Evolutionary conservation across 2,329 filamentous ascomycete species (phyloP).

Genomic region (Xylogone sp.): DNA sequence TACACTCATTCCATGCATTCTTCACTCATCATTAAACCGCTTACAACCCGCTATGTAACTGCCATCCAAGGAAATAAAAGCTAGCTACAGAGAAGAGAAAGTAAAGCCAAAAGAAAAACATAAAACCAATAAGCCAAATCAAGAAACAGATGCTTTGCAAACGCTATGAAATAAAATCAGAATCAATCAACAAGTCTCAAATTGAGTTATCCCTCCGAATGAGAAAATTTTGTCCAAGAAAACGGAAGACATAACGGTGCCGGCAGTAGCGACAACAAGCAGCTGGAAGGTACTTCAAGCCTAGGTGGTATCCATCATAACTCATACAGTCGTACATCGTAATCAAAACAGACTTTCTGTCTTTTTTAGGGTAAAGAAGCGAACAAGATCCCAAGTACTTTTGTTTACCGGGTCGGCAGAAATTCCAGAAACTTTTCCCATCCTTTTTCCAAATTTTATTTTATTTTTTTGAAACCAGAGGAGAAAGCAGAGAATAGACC

Average conservation of each 20-base stretch:
- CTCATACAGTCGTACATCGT: not conserved
- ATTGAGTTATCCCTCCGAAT: not conserved
- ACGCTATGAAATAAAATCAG: not conserved
- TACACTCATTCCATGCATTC: not conserved
- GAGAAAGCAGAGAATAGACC: not conserved
- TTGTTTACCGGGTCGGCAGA: not conserved
- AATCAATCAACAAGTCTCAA: not conserved
- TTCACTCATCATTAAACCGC: not conserved
- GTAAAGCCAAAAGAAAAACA: not conserved
- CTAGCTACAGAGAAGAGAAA: not conserved
- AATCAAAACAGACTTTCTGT: not conserved
- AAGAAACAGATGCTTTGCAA: not conserved
- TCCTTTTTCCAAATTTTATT: not conserved
- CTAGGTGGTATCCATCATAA: not conserved
- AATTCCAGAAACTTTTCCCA: not conserved
- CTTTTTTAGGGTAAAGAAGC: not conserved
- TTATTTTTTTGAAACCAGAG: not conserved
- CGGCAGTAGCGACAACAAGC: not conserved
- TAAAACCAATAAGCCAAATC: not conserved
- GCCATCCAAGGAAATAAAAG: not conserved
- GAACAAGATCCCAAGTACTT: not conserved
- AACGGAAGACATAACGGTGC: not conserved
- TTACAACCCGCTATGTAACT: not conserved
- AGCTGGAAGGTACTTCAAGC: not conserved
- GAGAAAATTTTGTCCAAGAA: not conserved